Evolutionary conservation across 2,329 filamentous ascomycete genomes (phyloP).

Genomic region (Pseudopithomyces chartarum): DNA sequence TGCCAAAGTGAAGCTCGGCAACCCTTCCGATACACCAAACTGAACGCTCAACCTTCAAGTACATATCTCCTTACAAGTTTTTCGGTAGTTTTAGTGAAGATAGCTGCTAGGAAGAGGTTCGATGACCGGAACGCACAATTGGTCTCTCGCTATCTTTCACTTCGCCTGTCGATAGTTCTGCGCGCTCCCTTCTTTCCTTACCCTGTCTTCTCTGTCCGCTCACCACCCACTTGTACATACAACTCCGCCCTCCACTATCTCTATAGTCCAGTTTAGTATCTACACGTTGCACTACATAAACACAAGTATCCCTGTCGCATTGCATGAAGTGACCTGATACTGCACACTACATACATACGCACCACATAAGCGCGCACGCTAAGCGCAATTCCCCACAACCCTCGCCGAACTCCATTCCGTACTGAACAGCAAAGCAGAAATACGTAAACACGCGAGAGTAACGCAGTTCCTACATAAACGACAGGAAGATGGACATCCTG

Average conservation of each 20-base stretch:
- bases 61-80: neutral
- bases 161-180: conserved; percentile 4
- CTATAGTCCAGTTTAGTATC: neutral
- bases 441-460: neutral
- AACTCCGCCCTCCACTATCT: neutral
- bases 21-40: neutral
- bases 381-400: neutral
- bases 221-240: conserved; percentile 7
- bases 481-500: neutral
- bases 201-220: neutral
- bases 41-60: neutral
- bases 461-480: neutral
- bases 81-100: neutral
- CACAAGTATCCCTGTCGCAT: neutral
- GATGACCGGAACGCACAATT: neutral
- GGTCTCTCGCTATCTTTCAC: conserved; percentile 3
- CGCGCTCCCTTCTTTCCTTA: neutral
- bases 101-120: neutral
- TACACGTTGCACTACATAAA: neutral
- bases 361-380: neutral
- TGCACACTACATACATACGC: neutral
- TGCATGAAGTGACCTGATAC: neutral
- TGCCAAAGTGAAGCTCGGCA: neutral
- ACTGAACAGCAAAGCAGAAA: neutral
- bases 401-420: neutral